Evolutionary conservation across 2,329 filamentous ascomycete species (phyloP), one percentile per base, ranked within the genome.

Genomic region (Sclerotinia borealis): DNA sequence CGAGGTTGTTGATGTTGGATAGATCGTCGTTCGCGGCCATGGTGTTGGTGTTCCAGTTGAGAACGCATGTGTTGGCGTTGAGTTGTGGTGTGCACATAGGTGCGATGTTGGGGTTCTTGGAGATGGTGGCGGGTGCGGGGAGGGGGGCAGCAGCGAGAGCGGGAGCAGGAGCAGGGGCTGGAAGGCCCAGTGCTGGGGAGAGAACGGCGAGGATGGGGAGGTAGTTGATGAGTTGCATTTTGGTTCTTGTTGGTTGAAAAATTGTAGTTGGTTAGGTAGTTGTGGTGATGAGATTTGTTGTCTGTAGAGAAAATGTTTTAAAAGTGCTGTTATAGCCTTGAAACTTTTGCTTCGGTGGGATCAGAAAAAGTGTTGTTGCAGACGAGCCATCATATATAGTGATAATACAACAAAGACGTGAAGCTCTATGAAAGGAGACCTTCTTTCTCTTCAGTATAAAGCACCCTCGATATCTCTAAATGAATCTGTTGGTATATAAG

Each of bases 31-130:
- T 63, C 51, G 48, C 51, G 31, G 49, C 37, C 37, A 61, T 61
- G 36, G 60, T 63, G 31, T 63, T 63, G 41, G 51, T 58, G 27
- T 56, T 48, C 60, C 51, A 56, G 17, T 37, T 41, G 11, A 63
- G 43, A 13, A 39, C 29, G 15, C 60, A 58, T 25, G 19, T 55
- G 10, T 54, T 36, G 17, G 59, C 48, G 27, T 55, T 19, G 11
- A 39, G 34, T 36, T 61, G 49, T 19, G 49, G 15, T 22, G 29
- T 54, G 29, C 59, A 43, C 29, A 59, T 56, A 1, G 54, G 39
- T 7, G 17, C 17, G 17, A 61, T 15, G 31, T 19, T 58, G n/a
- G 51, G 31, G 1, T 36, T n/a, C 11, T 29, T 39, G 25, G 50
- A 29, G 11, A 56, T 15, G 8, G 39, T 1, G 11, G 50, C 51